Base-by-base conservation (phyloP, 106 monocot genomes). In the Posidonia australis region DNA sequence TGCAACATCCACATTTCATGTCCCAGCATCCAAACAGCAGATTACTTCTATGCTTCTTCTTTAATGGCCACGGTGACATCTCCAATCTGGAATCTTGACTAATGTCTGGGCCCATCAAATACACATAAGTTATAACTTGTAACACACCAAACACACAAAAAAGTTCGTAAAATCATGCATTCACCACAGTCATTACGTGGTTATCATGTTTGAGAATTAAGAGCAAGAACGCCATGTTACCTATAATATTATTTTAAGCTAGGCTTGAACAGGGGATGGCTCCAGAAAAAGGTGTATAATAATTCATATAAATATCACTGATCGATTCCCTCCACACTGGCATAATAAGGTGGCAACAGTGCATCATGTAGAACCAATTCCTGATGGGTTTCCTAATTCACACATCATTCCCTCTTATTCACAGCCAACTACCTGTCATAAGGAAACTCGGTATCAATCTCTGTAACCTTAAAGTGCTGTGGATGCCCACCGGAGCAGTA, bases 391-490 rank as follows among this genome's bases (percentile, higher is more conserved):
- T 28, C 16, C 26, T 26, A 58, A 11, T 29, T 58, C 58, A 28
- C 42, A 13, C 43, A 13, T 20, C n/a, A 9, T 24, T 26, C 25
- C 3, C 5, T 55, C n/a, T 17, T 49, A 3, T 49, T 14, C 18
- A 49, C n/a, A 14, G n/a, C 16, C 49, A 55, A 21, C n/a, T 78
- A 90, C 64, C 74, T 79, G 70, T 89, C 75, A 9, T 46, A 83
- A 12, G 93, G 89, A 49, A 86, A 94, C 48, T 90, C 86, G 1
- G 1, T 20, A 17, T 96, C 87, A 69, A 82, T 70, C 70, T 96
- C 94, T 47, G 47, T 69, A 21, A 96, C 96, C 58, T 90, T 87
- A 69, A 96, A 96, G 21, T 76, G 75, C 51, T 85, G 76, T 14
- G 87, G 82, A 14, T 80, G 71, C 17, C 29, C 54, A 16, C 82